A percentile compares a stretch with the other conserved stretches of the same genome.
These are phyloP conservation scores for Prunus mira DNA, from an alignment of 306 rosid species.

Conservation along the genomic window DNA sequence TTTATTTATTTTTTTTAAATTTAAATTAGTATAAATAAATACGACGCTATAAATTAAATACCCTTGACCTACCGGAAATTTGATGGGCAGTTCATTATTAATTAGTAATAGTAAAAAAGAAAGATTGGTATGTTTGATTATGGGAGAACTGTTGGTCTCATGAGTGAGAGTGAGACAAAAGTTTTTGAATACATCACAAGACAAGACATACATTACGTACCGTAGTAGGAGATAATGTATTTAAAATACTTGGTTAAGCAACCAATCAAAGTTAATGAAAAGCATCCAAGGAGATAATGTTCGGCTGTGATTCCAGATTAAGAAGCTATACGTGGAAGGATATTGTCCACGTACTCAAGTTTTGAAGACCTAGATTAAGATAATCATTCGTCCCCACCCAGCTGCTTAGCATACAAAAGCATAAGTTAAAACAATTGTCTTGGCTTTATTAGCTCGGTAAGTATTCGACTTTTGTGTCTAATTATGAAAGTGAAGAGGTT, in stretches of 20 bases:
- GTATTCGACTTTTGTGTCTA: slow-evolving; percentile 49
- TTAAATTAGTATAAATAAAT: too few relatives aligned
- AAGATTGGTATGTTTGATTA: background rate
- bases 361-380: background rate
- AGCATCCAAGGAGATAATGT: slow-evolving; percentile 53
- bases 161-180: background rate
- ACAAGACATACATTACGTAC: background rate
- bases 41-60: too few relatives aligned
- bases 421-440: slow-evolving; percentile 22
- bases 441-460: slow-evolving; percentile 45
- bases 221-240: background rate
- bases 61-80: too few relatives aligned
- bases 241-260: slow-evolving; percentile 19
- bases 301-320: slow-evolving; percentile 32
- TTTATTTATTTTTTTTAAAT: too few relatives aligned
- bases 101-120: too few relatives aligned
- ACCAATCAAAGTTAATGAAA: slow-evolving; percentile 31
- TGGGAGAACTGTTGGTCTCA: background rate
- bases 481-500: slow-evolving; percentile 37
- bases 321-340: slow-evolving; percentile 30
- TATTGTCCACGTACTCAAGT: slow-evolving; percentile 21
- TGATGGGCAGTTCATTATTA: too few relatives aligned
- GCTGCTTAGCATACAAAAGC: slow-evolving; percentile 35
- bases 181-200: background rate
- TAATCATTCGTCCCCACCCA: slow-evolving; percentile 14